A percentile compares a stretch with the other conserved stretches of the same genome.
Conservation (phyloP, 2,329 filamentous ascomycete species). For the Hypoxylon sp. region DNA sequence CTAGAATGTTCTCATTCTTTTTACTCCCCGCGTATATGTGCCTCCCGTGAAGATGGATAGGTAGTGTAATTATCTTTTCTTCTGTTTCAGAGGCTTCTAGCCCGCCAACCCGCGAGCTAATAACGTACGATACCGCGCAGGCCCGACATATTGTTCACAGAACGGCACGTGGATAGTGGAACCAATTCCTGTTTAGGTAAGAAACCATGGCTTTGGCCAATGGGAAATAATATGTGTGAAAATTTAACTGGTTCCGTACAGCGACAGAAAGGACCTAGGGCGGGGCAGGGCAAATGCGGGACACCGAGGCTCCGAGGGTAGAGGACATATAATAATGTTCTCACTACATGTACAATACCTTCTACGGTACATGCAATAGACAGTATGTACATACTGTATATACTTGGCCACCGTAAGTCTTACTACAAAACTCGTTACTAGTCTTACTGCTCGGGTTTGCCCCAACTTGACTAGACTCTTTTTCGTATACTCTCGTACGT, state of each 20-base stretch:
- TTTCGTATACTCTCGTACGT: slow-evolving; percentile 3
- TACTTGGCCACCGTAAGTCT: not conserved
- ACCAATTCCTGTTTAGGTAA: slow-evolving; percentile 40
- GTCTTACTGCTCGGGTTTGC: slow-evolving; percentile 14
- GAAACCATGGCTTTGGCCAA: slow-evolving; percentile 33
- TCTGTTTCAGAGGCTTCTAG: not conserved
- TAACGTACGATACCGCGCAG: slow-evolving; percentile 39
- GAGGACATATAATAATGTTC: not conserved
- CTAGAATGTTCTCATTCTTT: not conserved
- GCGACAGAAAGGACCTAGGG: slow-evolving; percentile 7
- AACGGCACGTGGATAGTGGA: slow-evolving; percentile 27
- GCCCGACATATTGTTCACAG: slow-evolving; percentile 14
- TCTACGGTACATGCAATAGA: slow-evolving; percentile 1
- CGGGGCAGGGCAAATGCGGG: slow-evolving; percentile 31
- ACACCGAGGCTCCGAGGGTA: slow-evolving; percentile 37
- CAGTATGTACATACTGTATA: slow-evolving; percentile 3
- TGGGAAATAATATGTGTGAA: slow-evolving; percentile 27
- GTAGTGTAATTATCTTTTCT: not conserved
- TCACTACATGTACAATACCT: not conserved
- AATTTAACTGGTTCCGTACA: slow-evolving; percentile 20
- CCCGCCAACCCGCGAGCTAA: slow-evolving; percentile 12
- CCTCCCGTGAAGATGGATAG: too few relatives aligned
- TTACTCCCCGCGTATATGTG: too few relatives aligned
- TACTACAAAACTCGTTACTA: slow-evolving; percentile 11
- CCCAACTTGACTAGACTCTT: slow-evolving; percentile 10